Evolutionary conservation across 306 rosid genomes (phyloP), one percentile per base, ranked within the genome.

Genomic region (Sophora flavescens): DNA sequence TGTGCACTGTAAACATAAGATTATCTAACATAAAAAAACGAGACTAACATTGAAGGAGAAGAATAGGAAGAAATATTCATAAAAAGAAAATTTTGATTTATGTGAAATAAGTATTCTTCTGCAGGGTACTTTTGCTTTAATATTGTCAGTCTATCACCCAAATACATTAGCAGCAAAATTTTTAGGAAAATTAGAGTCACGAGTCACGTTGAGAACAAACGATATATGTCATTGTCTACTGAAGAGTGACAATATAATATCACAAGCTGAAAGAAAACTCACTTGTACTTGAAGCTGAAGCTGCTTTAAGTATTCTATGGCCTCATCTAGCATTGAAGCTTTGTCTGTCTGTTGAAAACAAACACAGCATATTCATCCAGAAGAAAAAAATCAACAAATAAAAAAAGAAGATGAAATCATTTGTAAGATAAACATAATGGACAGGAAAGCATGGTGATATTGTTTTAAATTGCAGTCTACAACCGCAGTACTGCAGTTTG

Each of bases 251-350:
- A 2, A 47, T 6, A 26, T 53, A 68, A 59, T n/a, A 85, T 58
- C 61, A 56, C 17, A 61, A 74, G 66, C 17, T 12, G 63, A 71
- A 58, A 79, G 78, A 85, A 83, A 56, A 81, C 77, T 85, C 70
- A 85, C 86, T 76, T 85, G 88, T 54, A 90, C 97, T 88, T 95
- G 98, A 85, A 95, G 91, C 81, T 95, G 98, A 81, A 95, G 98
- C 80, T 95, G 98, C 92, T 95, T 90, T 91, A 95, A 80, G 81
- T 95, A 95, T 39, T 95, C 97, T 41, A 95, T 95, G 44, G 92
- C 98, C 59, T 95, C 98, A 36, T 92, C 97, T 59, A 95, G 87
- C 97, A 91, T 94, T 15, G 98, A 95, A 72, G 97, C 97, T 88
- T 95, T 95, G 65, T 95, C 98, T 73, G 97, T 95, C 98, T 95